Evolutionary conservation across 2,329 filamentous ascomycete species (phyloP), one percentile per base, ranked within the genome.

Genomic region (Metarhizium robertsii): DNA sequence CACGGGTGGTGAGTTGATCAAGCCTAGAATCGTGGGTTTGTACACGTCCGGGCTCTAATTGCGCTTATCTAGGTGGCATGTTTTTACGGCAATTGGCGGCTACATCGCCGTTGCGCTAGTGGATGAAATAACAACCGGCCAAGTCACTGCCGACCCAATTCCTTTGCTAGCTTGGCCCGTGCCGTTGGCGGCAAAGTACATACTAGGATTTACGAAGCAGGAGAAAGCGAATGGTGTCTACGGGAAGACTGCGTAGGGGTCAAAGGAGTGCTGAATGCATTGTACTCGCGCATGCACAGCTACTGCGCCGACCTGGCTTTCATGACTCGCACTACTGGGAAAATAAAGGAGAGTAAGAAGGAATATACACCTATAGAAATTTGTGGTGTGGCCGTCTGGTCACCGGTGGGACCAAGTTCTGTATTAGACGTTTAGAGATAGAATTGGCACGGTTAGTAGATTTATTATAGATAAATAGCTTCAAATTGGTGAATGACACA

Each of bases 81-180:
- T 74, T 6, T 67, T 73, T 6, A 75, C 72, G 4, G 69, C 68
- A 0, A 69, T 74, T 32, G 72, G 72, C 11, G 72, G 71, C 2
- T 74, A 74, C 43, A 63, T 68, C 4, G 72, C 65, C 2, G 70
- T 74, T 8, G 70, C 63, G 0, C 57, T 71, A 29, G 64, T 74
- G 10, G 72, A 74, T 34, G 46, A 67, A 2, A 64, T 74, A 2
- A 72, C 67, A 0, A 65, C 71, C 0, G 67, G 62, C 0, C 64
- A 73, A 18, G 63, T 72, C 3, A 49, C 53, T 1, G 45, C 65
- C 6, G 70, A 74, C 40, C 54, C 65, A 2, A 65, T 59, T 0
- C 46, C 61, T 2, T 52, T 40, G 0, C 57, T 73, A 34, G 71
- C 71, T 7, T 73, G 71, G 71, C 71, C 72, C 0, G 56, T 69